phyloP scores from a whole-genome alignment of 2,329 filamentous ascomycete species.

The Penicillium frequentans region DNA sequence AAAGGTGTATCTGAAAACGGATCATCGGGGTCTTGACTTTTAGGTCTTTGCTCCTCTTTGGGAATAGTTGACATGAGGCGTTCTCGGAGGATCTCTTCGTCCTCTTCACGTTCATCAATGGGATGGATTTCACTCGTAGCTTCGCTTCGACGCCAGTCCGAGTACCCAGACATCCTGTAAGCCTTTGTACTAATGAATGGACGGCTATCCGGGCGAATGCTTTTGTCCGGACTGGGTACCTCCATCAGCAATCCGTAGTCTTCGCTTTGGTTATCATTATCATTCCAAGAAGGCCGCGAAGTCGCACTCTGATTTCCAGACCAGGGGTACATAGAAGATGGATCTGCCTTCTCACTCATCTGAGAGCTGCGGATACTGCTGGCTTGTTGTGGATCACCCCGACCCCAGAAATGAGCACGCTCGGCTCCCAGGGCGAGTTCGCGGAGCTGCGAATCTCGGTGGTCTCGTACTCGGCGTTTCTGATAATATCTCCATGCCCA shows the following conservation, averaged over 20 bases:
- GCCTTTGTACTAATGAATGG: constrained; percentile 36
- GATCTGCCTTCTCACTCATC: constrained; percentile 20
- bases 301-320: constrained; percentile 19
- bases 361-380: constrained; percentile 36
- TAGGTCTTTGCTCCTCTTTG: not conserved
- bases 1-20: constrained; percentile 29
- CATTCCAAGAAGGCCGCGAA: constrained; percentile 25
- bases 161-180: constrained; percentile 46
- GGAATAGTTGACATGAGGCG: constrained; percentile 22
- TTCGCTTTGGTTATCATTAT: constrained; percentile 37
- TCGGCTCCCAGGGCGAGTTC: constrained; percentile 54
- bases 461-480: constrained; percentile 44
- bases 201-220: constrained; percentile 31
- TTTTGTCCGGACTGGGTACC: constrained; percentile 39
- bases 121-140: constrained; percentile 60
- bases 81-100: constrained; percentile 44
- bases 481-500: constrained; percentile 53
- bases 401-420: constrained; percentile 44
- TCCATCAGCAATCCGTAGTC: constrained; percentile 45
- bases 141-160: constrained; percentile 50
- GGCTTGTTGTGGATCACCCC: constrained; percentile 40
- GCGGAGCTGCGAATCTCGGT: constrained; percentile 56
- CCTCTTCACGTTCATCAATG: constrained; percentile 63
- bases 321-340: constrained; percentile 30
- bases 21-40: constrained; percentile 20